Evolutionary conservation across 805 yeast genomes (phyloP), one percentile per base, ranked within the genome.

Genomic region (Starmerella stigmatis): DNA sequence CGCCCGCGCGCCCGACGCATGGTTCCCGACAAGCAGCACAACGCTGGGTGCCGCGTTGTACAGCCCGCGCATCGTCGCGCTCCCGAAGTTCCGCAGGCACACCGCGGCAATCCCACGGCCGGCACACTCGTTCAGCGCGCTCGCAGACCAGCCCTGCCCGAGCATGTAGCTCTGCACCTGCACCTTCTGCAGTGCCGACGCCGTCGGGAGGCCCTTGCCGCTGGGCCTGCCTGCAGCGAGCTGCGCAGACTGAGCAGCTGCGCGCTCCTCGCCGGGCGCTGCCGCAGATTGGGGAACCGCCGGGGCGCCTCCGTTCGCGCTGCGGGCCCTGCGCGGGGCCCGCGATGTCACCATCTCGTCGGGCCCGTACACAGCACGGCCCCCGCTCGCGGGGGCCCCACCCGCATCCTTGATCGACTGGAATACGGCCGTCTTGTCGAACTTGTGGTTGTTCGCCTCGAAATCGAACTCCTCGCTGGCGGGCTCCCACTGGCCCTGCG

Each of bases 101-200:
- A 35, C 39, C 12, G 28, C 30, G 16, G 39, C 39, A 6, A 35
- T 12, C 10, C 39, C 39, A 13, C 39, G 39, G 15, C 39, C 30
- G 15, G 39, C 39, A 15, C 39, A 15, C 11, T 35, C 39, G 22
- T 25, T 15, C 28, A 35, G 15, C 11, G 39, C 39, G 22, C 15
- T 25, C 22, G 39, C 25, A 9, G 39, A 35, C 39, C 39, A 35
- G n/a, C 39, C 39, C 39, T 35, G 39, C 12, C 39, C 39, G 15
- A 35, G 39, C 39, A 35, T 35, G 39, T 35, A 35, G 39, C 39
- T 35, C 39, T 35, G 39, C n/a, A 35, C 39, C 30, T 35, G 39
- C 22, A 35, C 39, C 6, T 25, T 35, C 30, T 35, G 39, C 30
- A 35, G 22, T 3, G 39, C 39, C 30, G 39, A 20, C n/a, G 39